Base-by-base conservation (phyloP, 768 basidiomycete genomes). In the Rhizopogon vesiculosus region DNA sequence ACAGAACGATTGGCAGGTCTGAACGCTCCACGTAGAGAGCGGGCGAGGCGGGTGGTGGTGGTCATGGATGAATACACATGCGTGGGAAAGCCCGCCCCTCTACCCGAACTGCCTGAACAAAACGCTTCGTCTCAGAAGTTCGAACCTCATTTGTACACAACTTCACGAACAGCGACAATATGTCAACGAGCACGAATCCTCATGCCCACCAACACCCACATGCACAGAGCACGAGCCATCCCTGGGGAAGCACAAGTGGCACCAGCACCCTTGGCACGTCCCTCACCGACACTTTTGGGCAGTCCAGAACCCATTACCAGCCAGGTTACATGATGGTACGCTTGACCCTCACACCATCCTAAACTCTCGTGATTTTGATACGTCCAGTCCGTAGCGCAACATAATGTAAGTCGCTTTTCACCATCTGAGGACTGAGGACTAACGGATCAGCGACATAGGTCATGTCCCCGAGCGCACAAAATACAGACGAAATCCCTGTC, bases 261-360 rank as follows among this genome's bases (percentile, higher is more conserved):
- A 63, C 72, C 15, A 66, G 72, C 22, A 66, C 76, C 9, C 73
- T 84, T 18, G 70, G 77, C 3, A 68, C 76, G n/a, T 77, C 83
- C 22, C 77, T 87, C 56, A 76, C 78, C n/a, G 87, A 89, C 60
- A 78, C 82, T 13, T 77, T 91, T 51, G 79, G 84, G 8, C 87
- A 88, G 68, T 84, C 86, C 3, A 77, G 87, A 60, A 82, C 85
- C 53, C 87, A 87, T 61, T 91, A 91, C 66, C 89, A 91, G 63
- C 78, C 87, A 38, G 89, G 89, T 3, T 92, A 91, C 68, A 76
- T 92, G 52, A 81, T 92, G 85, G 89, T 90, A 46, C 56, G 83
- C n/a, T 48, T 60, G 22, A 18, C 43, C 19, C 9, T 48, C 22
- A 3, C 7, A 25, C 22, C 10, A 50, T 10, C 45, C 12, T 16